Evolutionary conservation across 345 rosid genomes (phyloP).

Genomic region (Boechera retrofracta): DNA sequence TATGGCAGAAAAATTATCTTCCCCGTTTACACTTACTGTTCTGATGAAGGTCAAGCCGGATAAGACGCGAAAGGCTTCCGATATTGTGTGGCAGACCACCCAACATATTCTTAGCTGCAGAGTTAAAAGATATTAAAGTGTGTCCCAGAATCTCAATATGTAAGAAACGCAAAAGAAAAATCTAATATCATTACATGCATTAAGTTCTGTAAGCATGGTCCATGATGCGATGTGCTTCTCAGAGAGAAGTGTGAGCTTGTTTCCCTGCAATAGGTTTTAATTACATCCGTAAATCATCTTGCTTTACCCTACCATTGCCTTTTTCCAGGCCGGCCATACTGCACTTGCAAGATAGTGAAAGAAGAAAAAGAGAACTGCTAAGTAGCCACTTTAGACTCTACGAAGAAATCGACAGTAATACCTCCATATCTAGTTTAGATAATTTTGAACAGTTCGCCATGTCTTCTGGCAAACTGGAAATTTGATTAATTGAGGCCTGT

Average conservation of each 20-base stretch:
- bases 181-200: constrained; percentile 63
- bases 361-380: constrained; percentile 6
- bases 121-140: constrained; percentile 12
- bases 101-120: constrained; percentile 81
- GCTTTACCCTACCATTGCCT: constrained; percentile 9
- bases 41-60: constrained; percentile 92
- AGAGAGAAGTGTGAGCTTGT: constrained; percentile 67
- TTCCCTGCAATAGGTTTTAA: constrained; percentile 64
- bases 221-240: constrained; percentile 70
- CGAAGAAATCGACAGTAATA: constrained; percentile 30
- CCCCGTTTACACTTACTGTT: constrained; percentile 64
- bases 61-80: constrained; percentile 77
- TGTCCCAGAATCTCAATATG: constrained; percentile 9
- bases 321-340: constrained; percentile 21
- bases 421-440: constrained; percentile 87
- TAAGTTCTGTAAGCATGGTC: constrained; percentile 79
- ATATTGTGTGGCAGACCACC: constrained; percentile 69
- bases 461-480: constrained; percentile 72
- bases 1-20: constrained; percentile 22
- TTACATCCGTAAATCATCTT: constrained; percentile 18
- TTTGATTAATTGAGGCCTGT: constrained; percentile 79
- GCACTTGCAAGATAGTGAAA: constrained; percentile 16
- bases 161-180: constrained; percentile 18
- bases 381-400: background rate
- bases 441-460: constrained; percentile 72